A percentile compares a stretch with the other conserved stretches of the same genome.
Evolutionary conservation across 176 grass and related monocot species (phyloP).

Genomic region (Guadua angustifolia): DNA sequence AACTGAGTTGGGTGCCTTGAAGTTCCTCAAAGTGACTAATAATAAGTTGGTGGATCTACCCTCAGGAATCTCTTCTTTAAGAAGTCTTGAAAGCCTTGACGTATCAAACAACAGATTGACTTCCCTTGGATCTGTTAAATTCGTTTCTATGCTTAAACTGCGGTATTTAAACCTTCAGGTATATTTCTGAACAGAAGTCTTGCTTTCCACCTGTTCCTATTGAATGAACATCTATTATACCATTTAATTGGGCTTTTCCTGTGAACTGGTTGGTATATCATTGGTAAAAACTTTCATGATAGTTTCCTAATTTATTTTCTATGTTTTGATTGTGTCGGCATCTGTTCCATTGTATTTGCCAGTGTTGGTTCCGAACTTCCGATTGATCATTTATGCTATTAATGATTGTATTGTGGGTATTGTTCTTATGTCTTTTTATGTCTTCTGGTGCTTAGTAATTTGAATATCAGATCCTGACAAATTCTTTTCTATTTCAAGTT

Average conservation of each 20-base stretch:
- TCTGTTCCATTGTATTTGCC: slow-evolving; percentile 5
- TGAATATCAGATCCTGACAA: slow-evolving; percentile 12
- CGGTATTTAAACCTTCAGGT: slow-evolving; percentile 97
- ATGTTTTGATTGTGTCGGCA: slow-evolving; percentile 20
- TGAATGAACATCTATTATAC: background rate
- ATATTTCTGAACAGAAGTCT: slow-evolving; percentile 32
- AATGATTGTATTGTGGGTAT: background rate
- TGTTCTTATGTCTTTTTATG: slow-evolving; percentile 20
- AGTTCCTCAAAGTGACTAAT: slow-evolving; percentile 82
- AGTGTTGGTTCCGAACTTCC: slow-evolving; percentile 4
- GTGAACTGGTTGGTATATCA: background rate
- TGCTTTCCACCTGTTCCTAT: slow-evolving; percentile 6
- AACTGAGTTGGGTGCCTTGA: slow-evolving; percentile 64
- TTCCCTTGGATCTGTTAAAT: slow-evolving; percentile 74
- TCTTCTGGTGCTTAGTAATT: slow-evolving; percentile 27
- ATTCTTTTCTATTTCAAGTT: slow-evolving; percentile 60
- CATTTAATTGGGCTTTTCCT: background rate
- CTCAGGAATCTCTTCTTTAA: slow-evolving; percentile 72
- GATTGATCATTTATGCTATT: background rate
- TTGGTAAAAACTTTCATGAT: background rate
- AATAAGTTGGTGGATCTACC: slow-evolving; percentile 94
- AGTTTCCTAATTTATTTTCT: slow-evolving; percentile 33
- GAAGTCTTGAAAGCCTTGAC: slow-evolving; percentile 78
- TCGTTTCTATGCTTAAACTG: slow-evolving; percentile 74
- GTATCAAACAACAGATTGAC: slow-evolving; percentile 92